Evolutionary conservation across 2,329 filamentous ascomycete genomes (phyloP).

Genomic region (Thermomyces lanuginosus): DNA sequence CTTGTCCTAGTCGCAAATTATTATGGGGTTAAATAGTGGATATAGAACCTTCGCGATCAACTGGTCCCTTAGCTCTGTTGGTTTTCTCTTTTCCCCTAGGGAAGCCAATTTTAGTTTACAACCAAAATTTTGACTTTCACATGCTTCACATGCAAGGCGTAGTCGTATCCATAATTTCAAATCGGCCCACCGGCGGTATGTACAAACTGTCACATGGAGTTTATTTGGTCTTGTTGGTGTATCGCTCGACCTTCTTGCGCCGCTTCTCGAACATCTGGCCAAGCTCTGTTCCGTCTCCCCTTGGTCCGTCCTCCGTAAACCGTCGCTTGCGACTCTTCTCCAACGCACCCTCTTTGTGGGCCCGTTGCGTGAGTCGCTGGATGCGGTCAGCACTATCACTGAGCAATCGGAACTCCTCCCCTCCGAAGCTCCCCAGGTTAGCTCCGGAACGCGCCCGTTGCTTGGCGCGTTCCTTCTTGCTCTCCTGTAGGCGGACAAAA

Average conservation of each 20-base stretch:
- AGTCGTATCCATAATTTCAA: too few species aligned
- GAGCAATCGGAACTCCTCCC: constrained; percentile 83
- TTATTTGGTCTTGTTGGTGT: constrained; percentile 20
- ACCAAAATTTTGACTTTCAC: too few species aligned
- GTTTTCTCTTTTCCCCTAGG: too few species aligned
- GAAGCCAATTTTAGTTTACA: too few species aligned
- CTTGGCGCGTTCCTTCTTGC: constrained; percentile 70
- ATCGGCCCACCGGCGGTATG: too few species aligned
- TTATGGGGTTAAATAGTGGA: too few species aligned
- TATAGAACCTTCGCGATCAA: too few species aligned
- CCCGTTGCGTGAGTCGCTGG: constrained; percentile 60
- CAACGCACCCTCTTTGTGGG: constrained; percentile 39
- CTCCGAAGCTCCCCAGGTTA: constrained; percentile 60
- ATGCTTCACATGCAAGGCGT: too few species aligned
- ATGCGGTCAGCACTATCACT: constrained; percentile 78
- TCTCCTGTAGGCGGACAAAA: constrained; percentile 68
- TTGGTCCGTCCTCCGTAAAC: constrained; percentile 52
- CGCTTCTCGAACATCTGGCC: constrained; percentile 43
- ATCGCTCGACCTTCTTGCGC: constrained; percentile 28
- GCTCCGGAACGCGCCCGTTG: constrained; percentile 29
- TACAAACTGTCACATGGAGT: too few species aligned
- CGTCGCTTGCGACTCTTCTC: constrained; percentile 78
- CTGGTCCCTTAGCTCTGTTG: too few species aligned
- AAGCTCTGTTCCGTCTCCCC: constrained; percentile 46
- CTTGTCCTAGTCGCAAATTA: too few species aligned